Evolutionary conservation across 148 eudicot species (phyloP).

Genomic region (Silene conica): DNA sequence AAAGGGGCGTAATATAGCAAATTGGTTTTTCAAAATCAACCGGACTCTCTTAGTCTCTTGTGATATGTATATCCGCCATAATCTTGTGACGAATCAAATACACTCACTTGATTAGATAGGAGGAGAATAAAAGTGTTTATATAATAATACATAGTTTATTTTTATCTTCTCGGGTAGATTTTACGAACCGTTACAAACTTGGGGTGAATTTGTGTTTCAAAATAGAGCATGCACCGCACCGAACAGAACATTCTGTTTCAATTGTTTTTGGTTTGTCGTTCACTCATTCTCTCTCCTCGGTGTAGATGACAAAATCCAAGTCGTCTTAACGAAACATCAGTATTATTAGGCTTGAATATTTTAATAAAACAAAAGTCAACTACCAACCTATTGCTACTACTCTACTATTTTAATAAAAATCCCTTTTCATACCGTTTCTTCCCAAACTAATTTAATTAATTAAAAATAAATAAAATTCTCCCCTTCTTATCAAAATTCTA

Average conservation of each 20-base stretch:
- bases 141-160: too few species aligned
- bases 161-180: too few species aligned
- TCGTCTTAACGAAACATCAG: background rate
- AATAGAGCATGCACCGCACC: constrained; percentile 11
- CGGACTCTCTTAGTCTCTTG: too few species aligned
- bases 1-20: too few species aligned
- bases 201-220: too few species aligned
- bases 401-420: background rate
- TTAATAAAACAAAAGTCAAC: constrained; percentile 21
- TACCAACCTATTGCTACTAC: background rate
- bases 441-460: background rate
- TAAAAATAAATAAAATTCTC: background rate
- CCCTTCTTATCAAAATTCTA: background rate
- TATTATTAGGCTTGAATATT: too few species aligned
- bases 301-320: constrained; percentile 15
- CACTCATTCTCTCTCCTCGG: constrained; percentile 13
- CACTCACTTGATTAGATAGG: too few species aligned
- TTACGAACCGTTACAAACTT: too few species aligned
- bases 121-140: too few species aligned
- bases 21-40: too few species aligned
- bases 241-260: constrained; percentile 12
- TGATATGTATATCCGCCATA: too few species aligned
- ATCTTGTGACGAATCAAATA: too few species aligned
- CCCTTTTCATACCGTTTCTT: background rate
- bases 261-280: background rate